These are phyloP conservation scores for Leccinum fibrillosum DNA, from an alignment of 768 basidiomycete genomes.

Conservation along the genomic window DNA sequence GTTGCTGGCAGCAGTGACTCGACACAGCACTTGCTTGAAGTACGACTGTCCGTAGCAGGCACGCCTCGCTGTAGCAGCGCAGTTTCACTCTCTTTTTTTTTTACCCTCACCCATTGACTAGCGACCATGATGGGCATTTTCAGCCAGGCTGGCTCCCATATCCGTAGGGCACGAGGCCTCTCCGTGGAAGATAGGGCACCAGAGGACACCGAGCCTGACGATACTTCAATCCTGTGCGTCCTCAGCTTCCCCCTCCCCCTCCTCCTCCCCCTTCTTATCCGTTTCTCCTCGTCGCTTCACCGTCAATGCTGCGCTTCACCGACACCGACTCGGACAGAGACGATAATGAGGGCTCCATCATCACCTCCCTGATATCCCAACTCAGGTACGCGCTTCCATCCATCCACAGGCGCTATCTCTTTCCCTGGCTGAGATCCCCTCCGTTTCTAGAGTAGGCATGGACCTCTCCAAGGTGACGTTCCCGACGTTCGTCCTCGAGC, in stretches of 20 bases:
- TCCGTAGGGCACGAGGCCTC: constrained; percentile 65
- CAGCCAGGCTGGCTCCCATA: constrained; percentile 61
- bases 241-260: constrained; percentile 14
- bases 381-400: constrained; percentile 54
- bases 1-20: not conserved
- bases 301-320: constrained; percentile 27
- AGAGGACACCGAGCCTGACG: constrained; percentile 83
- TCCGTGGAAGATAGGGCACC: constrained; percentile 68
- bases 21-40: not conserved
- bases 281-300: constrained; percentile 3
- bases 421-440: constrained; percentile 10
- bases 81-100: not conserved
- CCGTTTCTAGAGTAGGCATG: constrained; percentile 77
- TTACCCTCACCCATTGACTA: constrained; percentile 3
- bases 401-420: not conserved
- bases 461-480: constrained; percentile 93
- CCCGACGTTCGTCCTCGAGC: constrained; percentile 94
- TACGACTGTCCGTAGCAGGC: not conserved
- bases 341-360: constrained; percentile 90
- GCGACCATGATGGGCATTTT: constrained; percentile 75
- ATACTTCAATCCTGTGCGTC: constrained; percentile 84
- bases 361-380: constrained; percentile 84
- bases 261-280: constrained; percentile 30
- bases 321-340: constrained; percentile 56
- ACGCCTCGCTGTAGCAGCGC: constrained; percentile 26